Percentiles rank a stretch among this genome's conserved stretches.
These are phyloP conservation scores for Cyberlindnera bimundalis DNA, from an alignment of 805 yeast genomes.

Conservation along the genomic window DNA sequence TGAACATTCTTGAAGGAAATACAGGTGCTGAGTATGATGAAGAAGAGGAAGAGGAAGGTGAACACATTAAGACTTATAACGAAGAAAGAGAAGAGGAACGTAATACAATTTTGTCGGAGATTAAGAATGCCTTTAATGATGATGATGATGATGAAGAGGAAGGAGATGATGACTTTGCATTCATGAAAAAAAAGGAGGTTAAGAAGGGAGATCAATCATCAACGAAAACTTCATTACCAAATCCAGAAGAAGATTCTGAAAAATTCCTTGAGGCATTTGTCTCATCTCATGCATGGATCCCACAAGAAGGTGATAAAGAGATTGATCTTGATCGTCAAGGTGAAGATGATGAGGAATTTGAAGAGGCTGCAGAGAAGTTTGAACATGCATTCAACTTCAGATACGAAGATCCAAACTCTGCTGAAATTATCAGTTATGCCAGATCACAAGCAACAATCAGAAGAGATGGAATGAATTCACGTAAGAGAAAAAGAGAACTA, in stretches of 20 bases:
- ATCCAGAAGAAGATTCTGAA: conserved; percentile 59
- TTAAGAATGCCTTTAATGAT: conserved; percentile 61
- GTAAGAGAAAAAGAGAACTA: conserved; percentile 80
- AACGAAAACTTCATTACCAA: conserved; percentile 48
- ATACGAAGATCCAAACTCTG: conserved; percentile 86
- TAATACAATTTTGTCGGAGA: conserved; percentile 68
- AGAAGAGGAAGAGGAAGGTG: conserved; percentile 38
- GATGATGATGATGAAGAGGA: conserved; percentile 41
- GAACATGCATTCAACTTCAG: conserved; percentile 94
- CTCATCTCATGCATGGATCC: conserved; percentile 85
- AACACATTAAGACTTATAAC: conserved; percentile 64
- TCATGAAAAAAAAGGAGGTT: conserved; percentile 50
- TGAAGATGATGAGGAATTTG: conserved; percentile 79
- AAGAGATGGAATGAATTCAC: conserved; percentile 61
- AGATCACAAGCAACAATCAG: conserved; percentile 91
- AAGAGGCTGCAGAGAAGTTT: conserved; percentile 84
- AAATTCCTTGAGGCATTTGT: conserved; percentile 73
- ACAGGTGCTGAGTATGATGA: conserved; percentile 47
- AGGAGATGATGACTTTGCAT: conserved; percentile 39
- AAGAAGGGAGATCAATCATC: conserved; percentile 23
- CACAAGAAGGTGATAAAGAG: conserved; percentile 58
- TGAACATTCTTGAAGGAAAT: conserved; percentile 68
- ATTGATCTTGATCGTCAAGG: conserved; percentile 44
- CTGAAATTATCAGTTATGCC: conserved; percentile 91
- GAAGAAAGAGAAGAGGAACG: conserved; percentile 76